A percentile compares a stretch with the other conserved stretches of the same genome.
These are phyloP conservation scores for Trypanosoma avium DNA, from an alignment of 208 protist genomes.

Conservation along the genomic window DNA sequence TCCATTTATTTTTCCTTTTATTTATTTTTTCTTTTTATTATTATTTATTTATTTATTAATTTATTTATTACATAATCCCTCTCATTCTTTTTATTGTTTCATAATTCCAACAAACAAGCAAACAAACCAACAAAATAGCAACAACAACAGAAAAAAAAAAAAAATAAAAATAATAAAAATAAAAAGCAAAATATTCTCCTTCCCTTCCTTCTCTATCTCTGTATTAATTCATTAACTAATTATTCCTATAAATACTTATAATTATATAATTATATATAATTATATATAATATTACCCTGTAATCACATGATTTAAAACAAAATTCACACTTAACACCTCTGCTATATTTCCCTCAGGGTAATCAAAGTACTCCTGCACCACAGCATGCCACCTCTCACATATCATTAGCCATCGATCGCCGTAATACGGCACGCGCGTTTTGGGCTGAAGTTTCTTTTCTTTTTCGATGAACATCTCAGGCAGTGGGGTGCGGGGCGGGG, in stretches of 20 bases:
- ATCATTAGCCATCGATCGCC: conserved; percentile 64
- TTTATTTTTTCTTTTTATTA: no score
- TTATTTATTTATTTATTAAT: no score
- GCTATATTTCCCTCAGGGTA: conserved; percentile 61
- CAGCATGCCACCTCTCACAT: conserved; percentile 65
- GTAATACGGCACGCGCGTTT: conserved; percentile 73
- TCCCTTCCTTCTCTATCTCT: conserved; percentile 13
- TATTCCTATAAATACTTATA: no score
- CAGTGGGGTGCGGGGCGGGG: conserved; percentile 74
- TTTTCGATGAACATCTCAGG: conserved; percentile 74
- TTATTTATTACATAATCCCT: no score
- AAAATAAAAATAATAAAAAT: conserved; percentile 4
- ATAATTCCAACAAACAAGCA: no score
- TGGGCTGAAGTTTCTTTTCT: conserved; percentile 33
- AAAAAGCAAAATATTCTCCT: conserved; percentile 2
- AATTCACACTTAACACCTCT: conserved; percentile 26
- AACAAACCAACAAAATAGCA: neutral
- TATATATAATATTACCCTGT: neutral
- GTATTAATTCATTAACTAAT: no score
- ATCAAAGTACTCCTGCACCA: conserved; percentile 66
- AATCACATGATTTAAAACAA: conserved; percentile 49
- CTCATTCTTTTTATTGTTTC: no score
- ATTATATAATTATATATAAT: no score
- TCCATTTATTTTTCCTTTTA: no score
- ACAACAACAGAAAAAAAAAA: conserved; percentile 2